Evolutionary conservation across 352 stramenopile species (phyloP).

Genomic region (Globisporangium orthogonon): DNA sequence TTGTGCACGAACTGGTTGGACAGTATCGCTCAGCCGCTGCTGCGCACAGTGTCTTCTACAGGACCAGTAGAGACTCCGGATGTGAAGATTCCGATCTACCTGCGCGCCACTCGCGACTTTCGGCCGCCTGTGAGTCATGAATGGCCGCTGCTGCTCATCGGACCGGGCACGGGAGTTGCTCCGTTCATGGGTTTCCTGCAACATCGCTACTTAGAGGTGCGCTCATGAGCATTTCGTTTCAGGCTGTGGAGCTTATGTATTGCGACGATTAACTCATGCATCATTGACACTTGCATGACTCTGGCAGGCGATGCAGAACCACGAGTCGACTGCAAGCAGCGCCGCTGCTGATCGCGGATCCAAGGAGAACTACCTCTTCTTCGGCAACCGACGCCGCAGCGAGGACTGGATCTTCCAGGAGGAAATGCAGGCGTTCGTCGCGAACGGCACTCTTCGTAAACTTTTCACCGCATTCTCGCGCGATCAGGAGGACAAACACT

Average conservation of each 20-base stretch:
- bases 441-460: constrained; percentile 66
- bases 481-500: constrained; percentile 87
- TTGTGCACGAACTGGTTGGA: constrained; percentile 70
- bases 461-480: constrained; percentile 91
- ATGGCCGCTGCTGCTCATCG: constrained; percentile 92
- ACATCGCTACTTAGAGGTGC: constrained; percentile 58
- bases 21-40: constrained; percentile 33
- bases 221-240: not conserved
- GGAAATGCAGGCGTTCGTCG: constrained; percentile 73
- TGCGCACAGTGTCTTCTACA: constrained; percentile 7
- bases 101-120: constrained; percentile 89
- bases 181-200: constrained; percentile 96
- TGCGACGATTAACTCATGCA: not conserved
- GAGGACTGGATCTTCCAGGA: constrained; percentile 92
- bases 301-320: not conserved
- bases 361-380: constrained; percentile 89
- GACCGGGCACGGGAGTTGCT: constrained; percentile 93
- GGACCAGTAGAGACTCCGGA: not conserved
- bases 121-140: constrained; percentile 71
- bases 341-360: constrained; percentile 16
- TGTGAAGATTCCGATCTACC: constrained; percentile 81
- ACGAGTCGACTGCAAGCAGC: constrained; percentile 10
- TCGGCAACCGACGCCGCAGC: constrained; percentile 84
- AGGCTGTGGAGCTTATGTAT: too few species aligned
- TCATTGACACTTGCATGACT: not conserved